Conservation (phyloP, 257 asterid genomes). For the Leptodermis oblonga region DNA sequence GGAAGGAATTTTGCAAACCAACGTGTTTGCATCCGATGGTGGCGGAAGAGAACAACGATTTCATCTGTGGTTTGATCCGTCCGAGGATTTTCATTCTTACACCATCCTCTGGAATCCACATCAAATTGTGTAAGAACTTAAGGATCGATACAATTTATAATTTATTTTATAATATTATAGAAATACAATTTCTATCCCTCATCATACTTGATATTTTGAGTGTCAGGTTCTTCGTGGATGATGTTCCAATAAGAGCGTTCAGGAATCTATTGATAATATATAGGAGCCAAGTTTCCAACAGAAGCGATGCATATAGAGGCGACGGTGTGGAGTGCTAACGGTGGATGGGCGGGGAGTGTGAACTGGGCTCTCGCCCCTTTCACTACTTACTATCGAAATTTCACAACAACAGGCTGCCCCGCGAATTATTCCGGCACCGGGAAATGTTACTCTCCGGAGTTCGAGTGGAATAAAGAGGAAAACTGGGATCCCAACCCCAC, state of each 20-base stretch:
- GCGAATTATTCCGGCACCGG: neutral
- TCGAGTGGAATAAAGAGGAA: slow-evolving; percentile 25
- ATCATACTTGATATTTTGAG: too few relatives aligned
- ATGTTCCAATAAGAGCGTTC: slow-evolving; percentile 44
- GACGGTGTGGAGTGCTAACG: slow-evolving; percentile 43
- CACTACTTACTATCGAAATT: slow-evolving; percentile 24
- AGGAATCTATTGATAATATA: slow-evolving; percentile 29
- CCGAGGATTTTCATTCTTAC: slow-evolving; percentile 46
- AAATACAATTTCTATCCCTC: too few relatives aligned
- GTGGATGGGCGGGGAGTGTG: slow-evolving; percentile 39
- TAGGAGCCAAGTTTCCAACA: slow-evolving; percentile 27
- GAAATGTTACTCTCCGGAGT: slow-evolving; percentile 4
- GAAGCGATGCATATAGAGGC: slow-evolving; percentile 45
- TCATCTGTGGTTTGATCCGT: slow-evolving; percentile 53
- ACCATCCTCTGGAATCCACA: slow-evolving; percentile 43
- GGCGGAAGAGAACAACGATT: slow-evolving; percentile 52
- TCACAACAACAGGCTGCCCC: slow-evolving; percentile 25
- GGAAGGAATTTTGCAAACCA: slow-evolving; percentile 41
- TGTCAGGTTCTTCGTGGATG: slow-evolving; percentile 36
- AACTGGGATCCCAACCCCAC: slow-evolving; percentile 13
- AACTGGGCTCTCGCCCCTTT: slow-evolving; percentile 54
- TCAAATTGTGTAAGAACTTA: slow-evolving; percentile 48
- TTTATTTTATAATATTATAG: too few relatives aligned
- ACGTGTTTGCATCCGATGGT: slow-evolving; percentile 34
- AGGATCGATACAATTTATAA: too few relatives aligned